A percentile compares a stretch with the other conserved stretches of the same genome.
Evolutionary conservation across 352 stramenopile species (phyloP).

Genomic region (Peronospora belbahrii): DNA sequence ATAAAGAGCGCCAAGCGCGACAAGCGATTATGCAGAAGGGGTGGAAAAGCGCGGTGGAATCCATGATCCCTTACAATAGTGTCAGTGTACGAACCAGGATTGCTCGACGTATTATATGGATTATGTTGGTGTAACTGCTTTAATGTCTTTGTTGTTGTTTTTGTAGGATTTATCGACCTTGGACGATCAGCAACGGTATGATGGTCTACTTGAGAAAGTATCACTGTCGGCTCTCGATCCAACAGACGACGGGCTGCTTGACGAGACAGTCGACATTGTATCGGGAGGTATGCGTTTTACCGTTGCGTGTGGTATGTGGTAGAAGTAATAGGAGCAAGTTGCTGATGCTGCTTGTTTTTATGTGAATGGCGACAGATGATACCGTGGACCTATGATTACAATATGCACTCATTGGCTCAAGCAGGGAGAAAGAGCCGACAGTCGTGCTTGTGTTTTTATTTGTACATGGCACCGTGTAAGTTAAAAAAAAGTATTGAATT

Average conservation of each 20-base stretch:
- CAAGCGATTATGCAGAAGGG: slow-evolving; percentile 87
- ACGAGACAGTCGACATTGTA: slow-evolving; percentile 41
- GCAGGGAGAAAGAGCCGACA: slow-evolving; percentile 14
- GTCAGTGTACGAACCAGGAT: slow-evolving; percentile 27
- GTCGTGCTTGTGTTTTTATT: slow-evolving; percentile 30
- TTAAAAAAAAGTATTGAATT: slow-evolving; percentile 40
- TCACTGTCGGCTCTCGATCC: slow-evolving; percentile 50
- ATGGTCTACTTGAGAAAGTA: slow-evolving; percentile 57
- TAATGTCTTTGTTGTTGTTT: neutral
- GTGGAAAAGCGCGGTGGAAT: slow-evolving; percentile 81
- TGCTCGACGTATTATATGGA: neutral
- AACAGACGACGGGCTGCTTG: slow-evolving; percentile 50
- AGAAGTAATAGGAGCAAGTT: neutral
- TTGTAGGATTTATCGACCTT: slow-evolving; percentile 39
- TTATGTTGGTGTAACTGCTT: slow-evolving; percentile 1
- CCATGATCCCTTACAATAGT: slow-evolving; percentile 68
- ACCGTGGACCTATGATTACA: slow-evolving; percentile 36
- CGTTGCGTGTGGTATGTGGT: neutral
- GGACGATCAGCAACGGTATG: slow-evolving; percentile 56
- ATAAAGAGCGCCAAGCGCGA: slow-evolving; percentile 82
- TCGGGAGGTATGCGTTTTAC: slow-evolving; percentile 24
- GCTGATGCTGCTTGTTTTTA: slow-evolving; percentile 1
- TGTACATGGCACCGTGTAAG: slow-evolving; percentile 34
- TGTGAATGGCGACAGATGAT: slow-evolving; percentile 23
- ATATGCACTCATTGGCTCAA: neutral